Evolutionary conservation across 768 basidiomycete species (phyloP), one percentile per base, ranked within the genome.

Genomic region (Multifurca ochricompacta): DNA sequence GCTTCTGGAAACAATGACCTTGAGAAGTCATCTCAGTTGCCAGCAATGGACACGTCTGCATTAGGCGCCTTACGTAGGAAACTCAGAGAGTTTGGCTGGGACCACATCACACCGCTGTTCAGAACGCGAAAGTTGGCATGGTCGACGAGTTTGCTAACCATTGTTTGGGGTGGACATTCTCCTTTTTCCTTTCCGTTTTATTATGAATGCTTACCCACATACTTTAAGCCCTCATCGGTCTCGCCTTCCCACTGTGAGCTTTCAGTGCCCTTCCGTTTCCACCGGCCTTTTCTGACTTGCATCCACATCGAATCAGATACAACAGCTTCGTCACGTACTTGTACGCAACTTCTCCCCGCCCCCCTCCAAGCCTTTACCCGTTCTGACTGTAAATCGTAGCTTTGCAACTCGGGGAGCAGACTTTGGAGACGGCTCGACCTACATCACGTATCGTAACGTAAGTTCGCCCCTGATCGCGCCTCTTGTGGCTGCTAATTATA

Each of bases 361-460:
- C n/a, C 6, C 7, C 16, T 11, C 7, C n/a, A n/a, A n/a, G n/a
- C 3, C n/a, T 18, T 28, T 11, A 7, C 1, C 34, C 13, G 9
- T n/a, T 28, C 13, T 54, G 44, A 51, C 37, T 8, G 21, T 18
- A 0, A 9, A 60, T 56, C 47, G 48, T 60, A 85, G 83, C 64
- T 76, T 87, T 25, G 68, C 76, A 18, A 82, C 71, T n/a, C 74
- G 83, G 39, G 87, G 86, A 7, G 79, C 82, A 0, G 67, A 79
- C 47, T 85, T 86, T 48, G 85, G 85, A 2, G 85, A 87, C 53
- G 76, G 80, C 0, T 84, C 82, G 4, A 66, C 80, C 3, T 79
- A 85, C 59, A 83, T 81, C 60, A 85, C 85, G 0, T 89, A 89
- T 60, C 79, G 86, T 18, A 88, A 88, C 54, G 82, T 82, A 60